These are phyloP conservation scores for Pseudocercospora fuligena DNA, from an alignment of 2,329 filamentous ascomycete genomes.

Conservation along the genomic window DNA sequence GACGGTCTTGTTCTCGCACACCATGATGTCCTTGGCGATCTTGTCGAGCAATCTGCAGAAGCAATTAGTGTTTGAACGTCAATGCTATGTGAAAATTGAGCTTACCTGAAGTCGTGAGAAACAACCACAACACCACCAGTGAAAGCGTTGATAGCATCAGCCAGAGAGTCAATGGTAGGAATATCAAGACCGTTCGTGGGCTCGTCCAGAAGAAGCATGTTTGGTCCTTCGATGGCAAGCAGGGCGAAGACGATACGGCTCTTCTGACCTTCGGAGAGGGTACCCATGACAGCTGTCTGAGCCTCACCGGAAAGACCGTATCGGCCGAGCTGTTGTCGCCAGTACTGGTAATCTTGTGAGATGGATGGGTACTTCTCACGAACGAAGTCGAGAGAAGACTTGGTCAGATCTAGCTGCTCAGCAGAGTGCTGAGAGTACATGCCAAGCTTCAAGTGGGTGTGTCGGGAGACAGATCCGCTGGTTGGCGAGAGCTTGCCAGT, in stretches of 20 bases:
- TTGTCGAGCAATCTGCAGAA: slow-evolving; percentile 84
- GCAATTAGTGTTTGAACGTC: slow-evolving; percentile 41
- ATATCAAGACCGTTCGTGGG: slow-evolving; percentile 99
- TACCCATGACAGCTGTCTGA: slow-evolving; percentile 97
- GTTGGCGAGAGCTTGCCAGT: slow-evolving; percentile 91
- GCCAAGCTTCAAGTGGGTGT: slow-evolving; percentile 98
- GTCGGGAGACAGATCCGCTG: slow-evolving; percentile 78
- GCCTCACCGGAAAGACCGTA: slow-evolving; percentile 93
- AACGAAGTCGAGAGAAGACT: slow-evolving; percentile 96
- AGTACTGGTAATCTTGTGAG: slow-evolving; percentile 98
- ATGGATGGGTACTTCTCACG: slow-evolving; percentile 89
- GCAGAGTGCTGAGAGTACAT: slow-evolving; percentile 98
- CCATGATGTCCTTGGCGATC: slow-evolving; percentile 99
- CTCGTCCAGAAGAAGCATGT: slow-evolving; percentile 98
- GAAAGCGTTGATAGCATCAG: slow-evolving; percentile 96
- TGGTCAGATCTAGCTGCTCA: slow-evolving; percentile 97
- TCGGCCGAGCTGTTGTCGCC: slow-evolving; percentile 93
- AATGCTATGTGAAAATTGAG: slow-evolving; percentile 13
- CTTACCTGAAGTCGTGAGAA: slow-evolving; percentile 97
- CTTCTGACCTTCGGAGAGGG: slow-evolving; percentile 96
- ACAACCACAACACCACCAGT: slow-evolving; percentile 97
- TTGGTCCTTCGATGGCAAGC: slow-evolving; percentile 90
- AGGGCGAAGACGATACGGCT: slow-evolving; percentile 97
- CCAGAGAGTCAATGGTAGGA: slow-evolving; percentile 94
- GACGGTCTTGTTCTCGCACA: slow-evolving; percentile 97